Conservation (phyloP, 164 flowering plant species). For the Tetracentron sinense region DNA sequence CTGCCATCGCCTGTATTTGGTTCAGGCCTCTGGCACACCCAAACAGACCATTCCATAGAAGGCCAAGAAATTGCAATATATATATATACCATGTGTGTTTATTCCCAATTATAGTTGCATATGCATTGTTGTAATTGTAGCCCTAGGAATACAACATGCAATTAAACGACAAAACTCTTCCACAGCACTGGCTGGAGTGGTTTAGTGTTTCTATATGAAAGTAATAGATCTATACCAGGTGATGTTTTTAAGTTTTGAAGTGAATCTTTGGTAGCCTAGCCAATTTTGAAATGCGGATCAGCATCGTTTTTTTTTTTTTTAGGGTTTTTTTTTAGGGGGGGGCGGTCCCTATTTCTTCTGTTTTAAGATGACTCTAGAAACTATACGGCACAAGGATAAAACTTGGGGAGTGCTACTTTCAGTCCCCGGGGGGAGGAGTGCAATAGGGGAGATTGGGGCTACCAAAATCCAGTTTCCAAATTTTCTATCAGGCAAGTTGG, state of each 20-base stretch:
- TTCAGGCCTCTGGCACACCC: conserved; percentile 75
- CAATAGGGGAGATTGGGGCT: too few species aligned
- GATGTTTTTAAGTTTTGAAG: neutral
- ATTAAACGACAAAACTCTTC: conserved; percentile 1
- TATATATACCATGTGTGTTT: conserved; percentile 12
- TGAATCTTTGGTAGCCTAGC: too few species aligned
- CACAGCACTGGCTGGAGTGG: neutral
- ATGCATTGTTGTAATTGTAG: conserved; percentile 13
- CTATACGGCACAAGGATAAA: too few species aligned
- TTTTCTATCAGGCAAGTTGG: too few species aligned
- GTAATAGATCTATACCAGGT: neutral
- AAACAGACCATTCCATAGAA: conserved; percentile 25
- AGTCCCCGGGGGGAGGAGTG: too few species aligned
- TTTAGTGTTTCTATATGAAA: conserved; percentile 1
- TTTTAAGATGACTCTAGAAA: too few species aligned
- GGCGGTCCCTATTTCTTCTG: too few species aligned
- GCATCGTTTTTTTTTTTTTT: too few species aligned
- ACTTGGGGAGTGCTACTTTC: too few species aligned
- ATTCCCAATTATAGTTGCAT: conserved; percentile 14
- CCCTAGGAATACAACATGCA: conserved; percentile 1
- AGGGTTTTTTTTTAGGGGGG: too few species aligned
- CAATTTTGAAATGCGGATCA: conserved; percentile 4
- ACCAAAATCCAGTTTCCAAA: too few species aligned
- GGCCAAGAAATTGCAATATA: conserved; percentile 7
- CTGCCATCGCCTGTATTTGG: conserved; percentile 74